Conservation (phyloP, 2,329 filamentous ascomycete genomes). For the Hymenoscyphus salicellus region DNA sequence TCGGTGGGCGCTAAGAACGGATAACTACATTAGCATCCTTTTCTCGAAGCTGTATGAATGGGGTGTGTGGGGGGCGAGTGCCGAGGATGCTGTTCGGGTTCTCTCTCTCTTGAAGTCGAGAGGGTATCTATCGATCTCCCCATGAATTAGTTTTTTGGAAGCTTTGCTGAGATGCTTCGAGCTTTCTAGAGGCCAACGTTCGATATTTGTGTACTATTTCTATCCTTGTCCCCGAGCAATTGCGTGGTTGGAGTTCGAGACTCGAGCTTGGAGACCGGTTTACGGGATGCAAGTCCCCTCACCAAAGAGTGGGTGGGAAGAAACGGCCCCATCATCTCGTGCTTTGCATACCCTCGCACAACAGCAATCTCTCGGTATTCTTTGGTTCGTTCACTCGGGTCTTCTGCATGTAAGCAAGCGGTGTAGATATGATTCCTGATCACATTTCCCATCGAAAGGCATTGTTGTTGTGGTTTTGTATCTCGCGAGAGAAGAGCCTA, state of each 20-base stretch:
- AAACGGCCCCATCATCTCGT: slow-evolving; percentile 1
- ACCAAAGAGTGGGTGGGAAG: neutral
- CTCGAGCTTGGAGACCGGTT: neutral
- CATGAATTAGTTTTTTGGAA: neutral
- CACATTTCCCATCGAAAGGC: neutral
- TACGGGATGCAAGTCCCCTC: neutral
- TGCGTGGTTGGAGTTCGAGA: neutral
- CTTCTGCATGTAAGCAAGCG: neutral
- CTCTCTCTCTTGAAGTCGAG: neutral
- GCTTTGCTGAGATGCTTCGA: neutral
- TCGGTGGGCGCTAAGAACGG: neutral
- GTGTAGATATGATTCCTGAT: neutral
- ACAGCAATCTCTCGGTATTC: neutral
- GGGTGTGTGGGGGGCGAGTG: neutral
- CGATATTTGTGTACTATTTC: neutral
- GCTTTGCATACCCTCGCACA: slow-evolving; percentile 1
- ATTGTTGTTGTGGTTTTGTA: neutral
- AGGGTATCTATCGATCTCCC: neutral
- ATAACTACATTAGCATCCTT: neutral
- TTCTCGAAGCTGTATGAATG: slow-evolving; percentile 1
- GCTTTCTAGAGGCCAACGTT: neutral
- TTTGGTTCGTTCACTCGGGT: neutral
- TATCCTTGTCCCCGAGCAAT: neutral
- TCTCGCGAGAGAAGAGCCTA: neutral
- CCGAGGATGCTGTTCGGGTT: neutral